Evolutionary conservation across 2,329 filamentous ascomycete genomes (phyloP), one percentile per base, ranked within the genome.

Genomic region (Phyllosticta paracitricarpa): DNA sequence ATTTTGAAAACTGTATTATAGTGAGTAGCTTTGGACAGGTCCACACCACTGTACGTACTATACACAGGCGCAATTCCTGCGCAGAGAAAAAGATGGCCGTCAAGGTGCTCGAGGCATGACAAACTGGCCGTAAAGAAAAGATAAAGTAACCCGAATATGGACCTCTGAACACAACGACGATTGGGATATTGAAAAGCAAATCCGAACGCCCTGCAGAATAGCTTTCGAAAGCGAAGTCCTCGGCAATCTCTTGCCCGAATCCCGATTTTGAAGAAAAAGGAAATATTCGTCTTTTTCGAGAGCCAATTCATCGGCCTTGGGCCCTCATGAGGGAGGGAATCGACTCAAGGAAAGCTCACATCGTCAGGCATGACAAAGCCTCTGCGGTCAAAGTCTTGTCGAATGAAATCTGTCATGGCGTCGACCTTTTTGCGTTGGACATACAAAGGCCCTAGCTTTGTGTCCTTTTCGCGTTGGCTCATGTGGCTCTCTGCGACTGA

Each of bases 361-460:
- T 73, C 76, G 54, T 75, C 75, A 14, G 78, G 78, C 77, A 80
- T 79, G 53, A 76, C 68, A 64, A 81, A 80, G 7, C 75, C 76
- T 51, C 73, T 76, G 25, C 70, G 68, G 54, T 77, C 70, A 58
- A 81, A 78, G 53, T 80, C 77, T 10, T 66, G 65, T 53, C 75
- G 66, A 9, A 80, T 74, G 51, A 75, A 77, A 26, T 72, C 70
- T 0, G 76, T 73, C 67, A 80, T 70, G 3, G 75, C 74, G 58
- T 80, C 78, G 25, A 79, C 63, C 68, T 79, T 79, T 67, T 74
- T 77, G 12, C 78, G 73, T 62, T 81, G 79, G 24, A 80, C 71
- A 48, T 77, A 75, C n/a, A 81, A 69, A 2, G 75, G 72, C 22
- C 76, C 76, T 9, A 70, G 64, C 51, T 69, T 68, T 62, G 75